Evolutionary conservation across 371 early-diverging fungal species (phyloP).

Genomic region (Apophysomyces elegans): DNA sequence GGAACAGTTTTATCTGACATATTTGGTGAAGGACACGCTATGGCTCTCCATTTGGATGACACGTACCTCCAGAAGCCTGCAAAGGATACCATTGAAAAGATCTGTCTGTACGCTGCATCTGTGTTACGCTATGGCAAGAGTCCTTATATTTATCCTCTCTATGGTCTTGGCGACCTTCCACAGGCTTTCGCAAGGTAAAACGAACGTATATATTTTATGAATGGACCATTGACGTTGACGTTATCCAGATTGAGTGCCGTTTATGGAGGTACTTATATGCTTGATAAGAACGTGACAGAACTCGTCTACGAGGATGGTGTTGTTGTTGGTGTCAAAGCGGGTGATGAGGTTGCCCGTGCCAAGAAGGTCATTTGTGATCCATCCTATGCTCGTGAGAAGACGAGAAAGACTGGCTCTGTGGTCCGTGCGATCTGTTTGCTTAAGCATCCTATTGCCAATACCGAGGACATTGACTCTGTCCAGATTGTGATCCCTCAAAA

Average conservation of each 20-base stretch:
- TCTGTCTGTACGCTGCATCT: slow-evolving; percentile 94
- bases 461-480: slow-evolving; percentile 84
- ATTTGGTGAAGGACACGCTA: slow-evolving; percentile 79
- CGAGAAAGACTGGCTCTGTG: slow-evolving; percentile 82
- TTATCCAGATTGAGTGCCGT: slow-evolving; percentile 83
- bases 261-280: slow-evolving; percentile 98
- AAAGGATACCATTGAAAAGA: slow-evolving; percentile 91
- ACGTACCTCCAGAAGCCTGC: slow-evolving; percentile 88
- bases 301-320: slow-evolving; percentile 86
- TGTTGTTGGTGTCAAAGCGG: slow-evolving; percentile 89
- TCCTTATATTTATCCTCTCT: slow-evolving; percentile 99
- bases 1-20: not conserved
- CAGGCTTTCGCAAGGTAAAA: slow-evolving; percentile 97
- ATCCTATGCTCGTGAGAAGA: slow-evolving; percentile 84
- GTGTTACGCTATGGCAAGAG: slow-evolving; percentile 96
- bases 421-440: slow-evolving; percentile 96
- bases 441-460: slow-evolving; percentile 91
- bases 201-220: slow-evolving; percentile 10
- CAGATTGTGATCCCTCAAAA: slow-evolving; percentile 98
- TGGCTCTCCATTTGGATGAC: slow-evolving; percentile 98
- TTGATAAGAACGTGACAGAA: slow-evolving; percentile 91
- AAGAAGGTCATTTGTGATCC: slow-evolving; percentile 96
- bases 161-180: slow-evolving; percentile 99
- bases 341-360: slow-evolving; percentile 82
- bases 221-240: not conserved